Conservation (phyloP, 345 rosid genomes). For the Lumnitzera littorea region DNA sequence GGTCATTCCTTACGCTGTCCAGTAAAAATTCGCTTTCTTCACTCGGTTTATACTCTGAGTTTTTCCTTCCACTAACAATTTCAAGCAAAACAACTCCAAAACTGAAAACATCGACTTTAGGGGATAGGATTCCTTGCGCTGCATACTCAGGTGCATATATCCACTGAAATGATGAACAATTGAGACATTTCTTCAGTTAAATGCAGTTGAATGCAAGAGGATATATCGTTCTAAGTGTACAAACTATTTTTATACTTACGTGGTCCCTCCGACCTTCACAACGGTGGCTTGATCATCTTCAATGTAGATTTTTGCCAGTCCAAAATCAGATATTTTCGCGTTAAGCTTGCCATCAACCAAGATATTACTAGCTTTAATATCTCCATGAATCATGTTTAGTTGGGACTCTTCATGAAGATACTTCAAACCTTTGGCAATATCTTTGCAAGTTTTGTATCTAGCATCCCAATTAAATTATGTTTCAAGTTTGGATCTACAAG, state of each 20-base stretch:
- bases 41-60: no score
- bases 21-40: no score
- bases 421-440: constrained; percentile 4
- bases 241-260: constrained; percentile 32
- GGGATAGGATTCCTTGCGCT: constrained; percentile 30
- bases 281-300: neutral
- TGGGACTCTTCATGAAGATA: constrained; percentile 36
- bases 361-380: constrained; percentile 33
- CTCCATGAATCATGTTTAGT: constrained; percentile 38
- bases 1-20: no score
- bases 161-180: constrained; percentile 9
- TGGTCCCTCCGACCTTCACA: constrained; percentile 31
- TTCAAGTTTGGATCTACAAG: neutral
- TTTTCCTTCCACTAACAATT: constrained; percentile 29
- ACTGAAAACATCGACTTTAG: constrained; percentile 35
- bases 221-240: constrained; percentile 23
- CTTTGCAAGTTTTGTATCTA: neutral
- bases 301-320: constrained; percentile 23
- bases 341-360: constrained; percentile 29
- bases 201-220: neutral
- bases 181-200: neutral
- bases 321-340: constrained; percentile 38
- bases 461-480: neutral
- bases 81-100: constrained; percentile 34
- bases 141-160: constrained; percentile 41